A percentile compares a stretch with the other conserved stretches of the same genome.
Evolutionary conservation across 2,329 filamentous ascomycete genomes (phyloP).

Genomic region (Diaporthe caulivora): DNA sequence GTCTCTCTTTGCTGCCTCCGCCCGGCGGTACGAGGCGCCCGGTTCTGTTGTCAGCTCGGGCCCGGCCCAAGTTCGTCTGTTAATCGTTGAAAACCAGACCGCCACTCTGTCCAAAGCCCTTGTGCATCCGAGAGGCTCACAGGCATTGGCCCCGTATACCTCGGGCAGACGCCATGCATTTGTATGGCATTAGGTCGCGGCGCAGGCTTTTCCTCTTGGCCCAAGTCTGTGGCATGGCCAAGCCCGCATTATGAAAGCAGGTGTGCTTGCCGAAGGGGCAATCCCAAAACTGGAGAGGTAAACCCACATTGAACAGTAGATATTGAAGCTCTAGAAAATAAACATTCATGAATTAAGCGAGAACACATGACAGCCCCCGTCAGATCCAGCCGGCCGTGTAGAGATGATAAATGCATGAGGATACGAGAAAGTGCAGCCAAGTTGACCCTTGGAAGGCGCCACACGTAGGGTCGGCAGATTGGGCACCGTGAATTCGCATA

Average conservation of each 20-base stretch:
- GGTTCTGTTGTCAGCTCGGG: conserved; percentile 16
- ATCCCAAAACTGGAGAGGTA: background rate
- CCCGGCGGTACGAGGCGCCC: conserved; percentile 13
- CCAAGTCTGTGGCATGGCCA: background rate
- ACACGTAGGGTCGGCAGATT: conserved; percentile 12
- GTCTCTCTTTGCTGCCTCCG: conserved; percentile 25
- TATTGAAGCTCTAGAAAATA: conserved; percentile 31
- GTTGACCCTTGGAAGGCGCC: background rate
- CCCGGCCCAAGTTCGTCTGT: conserved; percentile 28
- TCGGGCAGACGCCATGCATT: background rate
- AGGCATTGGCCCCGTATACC: background rate
- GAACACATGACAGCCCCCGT: background rate
- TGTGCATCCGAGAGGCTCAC: background rate
- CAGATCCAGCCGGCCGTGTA: background rate
- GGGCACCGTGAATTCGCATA: background rate
- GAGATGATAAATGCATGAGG: background rate
- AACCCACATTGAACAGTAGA: conserved; percentile 2
- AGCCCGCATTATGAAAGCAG: background rate
- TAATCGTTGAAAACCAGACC: conserved; percentile 28
- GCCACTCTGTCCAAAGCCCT: conserved; percentile 1
- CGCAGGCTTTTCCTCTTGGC: background rate
- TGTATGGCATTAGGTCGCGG: background rate
- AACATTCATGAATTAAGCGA: conserved; percentile 36
- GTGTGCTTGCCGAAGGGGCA: conserved; percentile 10
- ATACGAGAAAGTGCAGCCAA: background rate